Percentiles rank a stretch among this genome's conserved stretches.
Evolutionary conservation across 1,284 basidiomycete genomes (phyloP).

Genomic region (Cryptococcus sp.): DNA sequence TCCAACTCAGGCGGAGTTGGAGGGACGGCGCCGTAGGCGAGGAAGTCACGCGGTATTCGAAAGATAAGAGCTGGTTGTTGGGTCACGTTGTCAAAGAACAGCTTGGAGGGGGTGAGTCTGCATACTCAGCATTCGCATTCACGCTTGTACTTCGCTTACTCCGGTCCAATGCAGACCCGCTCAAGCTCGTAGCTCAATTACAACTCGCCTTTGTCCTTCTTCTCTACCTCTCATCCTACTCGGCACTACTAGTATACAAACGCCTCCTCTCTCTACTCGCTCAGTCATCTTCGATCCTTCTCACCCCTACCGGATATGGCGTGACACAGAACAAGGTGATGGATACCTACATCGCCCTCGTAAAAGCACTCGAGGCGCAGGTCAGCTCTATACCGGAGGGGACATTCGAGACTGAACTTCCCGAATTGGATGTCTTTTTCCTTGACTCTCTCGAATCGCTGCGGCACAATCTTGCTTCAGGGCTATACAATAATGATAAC

Average conservation of each 20-base stretch:
- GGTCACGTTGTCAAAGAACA: slow-evolving; percentile 35
- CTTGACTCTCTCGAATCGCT: slow-evolving; percentile 46
- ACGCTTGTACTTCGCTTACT: too few species aligned
- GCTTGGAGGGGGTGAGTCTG: slow-evolving; percentile 45
- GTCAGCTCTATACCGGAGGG: slow-evolving; percentile 42
- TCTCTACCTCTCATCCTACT: slow-evolving; percentile 53
- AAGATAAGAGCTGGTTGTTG: slow-evolving; percentile 55
- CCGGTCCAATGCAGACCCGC: slow-evolving; percentile 35
- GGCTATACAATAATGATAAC: neutral
- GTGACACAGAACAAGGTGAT: neutral
- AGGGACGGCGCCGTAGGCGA: slow-evolving; percentile 51
- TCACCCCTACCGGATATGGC: slow-evolving; percentile 9
- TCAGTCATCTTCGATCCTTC: slow-evolving; percentile 33
- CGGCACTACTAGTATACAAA: slow-evolving; percentile 52
- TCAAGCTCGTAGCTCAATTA: slow-evolving; percentile 48
- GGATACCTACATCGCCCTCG: slow-evolving; percentile 23
- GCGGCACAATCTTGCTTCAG: slow-evolving; percentile 8
- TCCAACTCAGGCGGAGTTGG: slow-evolving; percentile 55
- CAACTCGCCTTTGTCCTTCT: slow-evolving; percentile 55
- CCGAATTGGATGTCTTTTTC: slow-evolving; percentile 52
- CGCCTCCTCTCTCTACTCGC: slow-evolving; percentile 49
- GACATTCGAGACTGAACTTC: slow-evolving; percentile 53
- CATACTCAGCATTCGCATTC: neutral
- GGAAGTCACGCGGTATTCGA: slow-evolving; percentile 51
- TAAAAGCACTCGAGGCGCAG: slow-evolving; percentile 44